Evolutionary conservation across 805 yeast genomes (phyloP).

Genomic region (Metschnikowia gruessii): DNA sequence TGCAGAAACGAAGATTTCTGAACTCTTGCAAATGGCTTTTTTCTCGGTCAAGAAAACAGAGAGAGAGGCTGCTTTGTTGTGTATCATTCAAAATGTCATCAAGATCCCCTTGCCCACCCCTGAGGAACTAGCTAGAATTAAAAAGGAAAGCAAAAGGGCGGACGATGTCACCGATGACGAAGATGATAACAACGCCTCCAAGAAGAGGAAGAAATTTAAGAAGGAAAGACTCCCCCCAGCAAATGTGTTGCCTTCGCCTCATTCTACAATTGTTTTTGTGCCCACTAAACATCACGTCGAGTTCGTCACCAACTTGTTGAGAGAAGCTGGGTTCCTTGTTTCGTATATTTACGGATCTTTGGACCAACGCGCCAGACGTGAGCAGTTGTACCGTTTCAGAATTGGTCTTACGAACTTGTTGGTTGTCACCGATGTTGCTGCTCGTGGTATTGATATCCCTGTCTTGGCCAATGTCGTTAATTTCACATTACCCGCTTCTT

Average conservation of each 20-base stretch:
- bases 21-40: conserved; percentile 86
- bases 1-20: conserved; percentile 88
- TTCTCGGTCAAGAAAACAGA: conserved; percentile 78
- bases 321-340: conserved; percentile 77
- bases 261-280: conserved; percentile 88
- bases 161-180: conserved; percentile 38
- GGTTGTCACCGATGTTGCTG: conserved; percentile 98
- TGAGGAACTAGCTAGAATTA: conserved; percentile 56
- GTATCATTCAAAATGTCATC: conserved; percentile 77
- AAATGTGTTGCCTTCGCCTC: conserved; percentile 75
- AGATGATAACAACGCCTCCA: conserved; percentile 26
- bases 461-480: conserved; percentile 92
- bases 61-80: conserved; percentile 82
- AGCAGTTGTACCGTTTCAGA: conserved; percentile 81
- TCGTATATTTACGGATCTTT: conserved; percentile 92
- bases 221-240: conserved; percentile 71
- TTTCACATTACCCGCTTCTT: conserved; percentile 84
- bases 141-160: conserved; percentile 54
- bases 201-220: conserved; percentile 39
- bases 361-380: conserved; percentile 92
- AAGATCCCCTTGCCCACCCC: conserved; percentile 76
- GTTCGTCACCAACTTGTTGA: conserved; percentile 68
- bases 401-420: conserved; percentile 79
- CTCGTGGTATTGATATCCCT: conserved; percentile 98
- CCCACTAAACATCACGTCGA: conserved; percentile 99